These are phyloP conservation scores for Eimeria acervulina DNA, from an alignment of 169 alveolate genomes.

Conservation along the genomic window DNA sequence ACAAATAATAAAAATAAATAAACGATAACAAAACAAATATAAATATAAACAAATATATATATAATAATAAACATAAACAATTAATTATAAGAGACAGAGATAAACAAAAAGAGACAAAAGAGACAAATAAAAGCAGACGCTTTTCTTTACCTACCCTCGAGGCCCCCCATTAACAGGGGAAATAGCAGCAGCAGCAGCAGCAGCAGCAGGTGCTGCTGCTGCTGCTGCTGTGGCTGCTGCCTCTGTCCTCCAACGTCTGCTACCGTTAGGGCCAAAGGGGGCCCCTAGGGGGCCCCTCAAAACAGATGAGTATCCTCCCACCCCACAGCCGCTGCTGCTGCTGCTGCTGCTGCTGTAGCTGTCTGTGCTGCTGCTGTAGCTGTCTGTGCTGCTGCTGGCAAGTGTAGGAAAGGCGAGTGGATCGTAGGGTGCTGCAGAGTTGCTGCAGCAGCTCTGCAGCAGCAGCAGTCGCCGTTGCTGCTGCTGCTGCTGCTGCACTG, in stretches of 20 bases:
- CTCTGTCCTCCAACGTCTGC: not conserved
- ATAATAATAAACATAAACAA: too few relatives aligned
- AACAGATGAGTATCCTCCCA: not conserved
- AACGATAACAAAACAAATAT: too few relatives aligned
- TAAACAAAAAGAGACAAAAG: too few relatives aligned
- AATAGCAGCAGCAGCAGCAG: too few relatives aligned
- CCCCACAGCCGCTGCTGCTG: constrained; percentile 2
- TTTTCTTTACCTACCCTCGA: too few relatives aligned
- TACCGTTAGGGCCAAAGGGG: not conserved
- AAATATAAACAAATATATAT: too few relatives aligned
- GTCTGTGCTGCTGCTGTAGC: constrained; percentile 1
- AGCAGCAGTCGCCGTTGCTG: constrained; percentile 10
- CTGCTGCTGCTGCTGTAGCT: not conserved
- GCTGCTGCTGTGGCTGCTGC: not conserved
- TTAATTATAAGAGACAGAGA: too few relatives aligned
- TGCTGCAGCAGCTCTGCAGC: constrained; percentile 71
- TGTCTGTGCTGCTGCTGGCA: not conserved
- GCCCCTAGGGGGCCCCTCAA: not conserved
- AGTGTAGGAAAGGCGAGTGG: not conserved
- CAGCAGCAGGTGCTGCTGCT: not conserved
- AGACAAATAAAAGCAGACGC: too few relatives aligned
- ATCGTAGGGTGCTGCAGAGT: not conserved
- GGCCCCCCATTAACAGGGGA: too few relatives aligned
- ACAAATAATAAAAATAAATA: not conserved
- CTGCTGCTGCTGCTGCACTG: constrained; percentile 57